phyloP scores from a whole-genome alignment of 1,284 basidiomycete species.

The Boletellus dicymbophilus region DNA sequence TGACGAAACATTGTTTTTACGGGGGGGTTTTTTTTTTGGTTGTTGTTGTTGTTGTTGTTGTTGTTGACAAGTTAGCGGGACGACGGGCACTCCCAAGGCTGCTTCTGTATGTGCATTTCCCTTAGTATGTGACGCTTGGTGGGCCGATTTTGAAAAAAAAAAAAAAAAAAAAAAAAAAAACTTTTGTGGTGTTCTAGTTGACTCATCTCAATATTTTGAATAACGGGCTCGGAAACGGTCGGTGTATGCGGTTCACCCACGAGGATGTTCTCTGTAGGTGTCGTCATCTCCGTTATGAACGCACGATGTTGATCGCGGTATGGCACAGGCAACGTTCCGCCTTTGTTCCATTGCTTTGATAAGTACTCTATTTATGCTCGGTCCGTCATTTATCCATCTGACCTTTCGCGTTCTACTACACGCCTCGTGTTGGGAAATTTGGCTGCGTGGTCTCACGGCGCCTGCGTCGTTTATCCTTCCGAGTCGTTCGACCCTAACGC shows the following conservation, averaged over 20 bases:
- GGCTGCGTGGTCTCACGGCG: slow-evolving; percentile 75
- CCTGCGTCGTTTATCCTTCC: slow-evolving; percentile 76
- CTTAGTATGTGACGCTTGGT: not conserved
- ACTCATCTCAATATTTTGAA: slow-evolving; percentile 80
- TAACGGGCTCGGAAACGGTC: slow-evolving; percentile 72
- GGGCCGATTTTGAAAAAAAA: too few relatives aligned
- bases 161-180: too few relatives aligned
- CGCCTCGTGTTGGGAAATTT: slow-evolving; percentile 82
- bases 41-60: too few relatives aligned
- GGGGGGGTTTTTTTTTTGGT: too few relatives aligned
- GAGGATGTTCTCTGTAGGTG: slow-evolving; percentile 67
- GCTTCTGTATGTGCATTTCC: slow-evolving; percentile 58
- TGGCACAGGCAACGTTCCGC: slow-evolving; percentile 70
- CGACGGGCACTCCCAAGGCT: slow-evolving; percentile 78
- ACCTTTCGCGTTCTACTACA: slow-evolving; percentile 32
- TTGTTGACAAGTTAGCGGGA: too few relatives aligned
- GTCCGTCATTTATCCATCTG: not conserved
- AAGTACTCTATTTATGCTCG: slow-evolving; percentile 41
- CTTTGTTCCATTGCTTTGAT: slow-evolving; percentile 89
- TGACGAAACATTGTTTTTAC: too few relatives aligned
- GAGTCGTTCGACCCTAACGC: slow-evolving; percentile 62
- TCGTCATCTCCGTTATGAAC: not conserved
- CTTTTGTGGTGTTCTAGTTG: slow-evolving; percentile 48
- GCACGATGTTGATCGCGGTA: slow-evolving; percentile 1
- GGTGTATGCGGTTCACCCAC: slow-evolving; percentile 66